phyloP scores from a whole-genome alignment of 257 asterid species.

The Salvia miltiorrhiza region DNA sequence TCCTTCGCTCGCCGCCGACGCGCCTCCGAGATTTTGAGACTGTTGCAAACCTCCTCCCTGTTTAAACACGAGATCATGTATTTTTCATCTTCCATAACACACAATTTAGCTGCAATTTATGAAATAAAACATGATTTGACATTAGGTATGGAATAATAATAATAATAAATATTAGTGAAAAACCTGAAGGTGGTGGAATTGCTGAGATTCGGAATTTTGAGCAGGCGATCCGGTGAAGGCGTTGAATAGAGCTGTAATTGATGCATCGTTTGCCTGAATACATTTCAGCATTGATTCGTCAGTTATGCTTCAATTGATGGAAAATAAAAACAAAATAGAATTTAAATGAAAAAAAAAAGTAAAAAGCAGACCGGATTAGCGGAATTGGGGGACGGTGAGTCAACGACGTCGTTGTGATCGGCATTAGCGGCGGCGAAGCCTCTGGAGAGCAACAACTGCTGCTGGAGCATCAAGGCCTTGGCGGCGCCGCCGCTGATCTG shows the following conservation, averaged over 20 bases:
- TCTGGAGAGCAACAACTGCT: slow-evolving; percentile 59
- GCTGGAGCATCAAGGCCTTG: slow-evolving; percentile 65
- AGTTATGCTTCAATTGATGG: neutral
- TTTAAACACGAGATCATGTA: neutral
- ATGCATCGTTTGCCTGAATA: slow-evolving; percentile 56
- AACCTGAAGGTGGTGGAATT: slow-evolving; percentile 66
- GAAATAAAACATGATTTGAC: neutral
- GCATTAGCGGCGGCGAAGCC: slow-evolving; percentile 37
- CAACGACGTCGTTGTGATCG: slow-evolving; percentile 39
- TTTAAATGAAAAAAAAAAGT: neutral
- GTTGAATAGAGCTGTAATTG: slow-evolving; percentile 64
- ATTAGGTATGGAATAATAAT: neutral
- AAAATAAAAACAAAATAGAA: neutral
- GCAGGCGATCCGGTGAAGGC: slow-evolving; percentile 67
- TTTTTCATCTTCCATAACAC: neutral
- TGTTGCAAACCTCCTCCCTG: slow-evolving; percentile 29
- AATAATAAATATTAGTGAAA: no score
- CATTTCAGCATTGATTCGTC: neutral
- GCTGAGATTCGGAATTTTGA: slow-evolving; percentile 57
- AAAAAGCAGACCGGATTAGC: slow-evolving; percentile 41
- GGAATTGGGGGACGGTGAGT: slow-evolving; percentile 36
- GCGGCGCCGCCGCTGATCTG: slow-evolving; percentile 65
- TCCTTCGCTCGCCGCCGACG: slow-evolving; percentile 47
- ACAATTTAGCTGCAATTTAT: neutral
- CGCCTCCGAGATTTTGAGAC: slow-evolving; percentile 44